Conservation (phyloP, 345 rosid genomes). For the Microthlaspi erraticum region DNA sequence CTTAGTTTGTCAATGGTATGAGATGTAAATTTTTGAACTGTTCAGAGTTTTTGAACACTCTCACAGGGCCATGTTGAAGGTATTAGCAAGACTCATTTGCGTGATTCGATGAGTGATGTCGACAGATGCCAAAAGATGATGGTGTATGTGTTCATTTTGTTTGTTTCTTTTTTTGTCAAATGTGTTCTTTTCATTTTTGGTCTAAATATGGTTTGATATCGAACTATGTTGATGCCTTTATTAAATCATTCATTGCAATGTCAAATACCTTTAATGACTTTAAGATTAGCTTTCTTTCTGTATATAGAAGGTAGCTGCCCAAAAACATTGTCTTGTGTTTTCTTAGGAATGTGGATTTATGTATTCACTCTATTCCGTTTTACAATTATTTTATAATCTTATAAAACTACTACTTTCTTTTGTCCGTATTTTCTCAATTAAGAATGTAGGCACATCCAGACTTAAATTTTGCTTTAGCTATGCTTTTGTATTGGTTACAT, state of each 20-base stretch:
- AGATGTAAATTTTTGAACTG: constrained; percentile 27
- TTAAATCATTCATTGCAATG: background rate
- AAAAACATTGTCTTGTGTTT: no score
- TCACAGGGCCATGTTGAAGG: constrained; percentile 73
- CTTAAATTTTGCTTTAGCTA: no score
- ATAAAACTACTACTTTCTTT: no score
- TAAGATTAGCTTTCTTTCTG: background rate
- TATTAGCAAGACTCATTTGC: constrained; percentile 73
- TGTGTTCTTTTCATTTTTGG: no score
- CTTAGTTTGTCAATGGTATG: background rate
- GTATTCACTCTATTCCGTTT: no score
- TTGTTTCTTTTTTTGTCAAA: no score
- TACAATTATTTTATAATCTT: no score
- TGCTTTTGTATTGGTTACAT: no score
- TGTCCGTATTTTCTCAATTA: no score
- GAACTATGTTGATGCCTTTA: background rate
- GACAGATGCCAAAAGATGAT: constrained; percentile 75
- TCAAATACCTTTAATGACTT: background rate
- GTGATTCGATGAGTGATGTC: constrained; percentile 72
- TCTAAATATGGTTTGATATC: background rate
- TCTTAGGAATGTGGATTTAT: no score
- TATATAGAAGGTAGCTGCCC: background rate
- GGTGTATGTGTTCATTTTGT: constrained; percentile 62
- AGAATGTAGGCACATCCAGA: no score
- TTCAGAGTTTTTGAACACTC: background rate